Evolutionary conservation across 140 eudicot species (phyloP).

Genomic region (Oenanthe javanica): DNA sequence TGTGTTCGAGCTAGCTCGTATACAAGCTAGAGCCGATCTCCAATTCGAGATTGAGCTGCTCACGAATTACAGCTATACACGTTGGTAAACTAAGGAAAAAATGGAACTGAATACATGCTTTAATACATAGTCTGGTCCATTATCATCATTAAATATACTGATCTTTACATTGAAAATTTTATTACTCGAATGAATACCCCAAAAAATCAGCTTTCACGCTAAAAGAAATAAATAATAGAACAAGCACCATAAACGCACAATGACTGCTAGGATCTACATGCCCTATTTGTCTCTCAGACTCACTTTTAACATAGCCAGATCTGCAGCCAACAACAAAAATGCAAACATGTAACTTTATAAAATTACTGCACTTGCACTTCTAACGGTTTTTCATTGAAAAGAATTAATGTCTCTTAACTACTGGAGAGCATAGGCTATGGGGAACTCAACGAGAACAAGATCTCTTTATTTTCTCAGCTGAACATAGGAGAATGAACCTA

Average conservation of each 20-base stretch:
- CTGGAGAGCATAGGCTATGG: slow-evolving; percentile 12
- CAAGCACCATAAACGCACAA: not conserved
- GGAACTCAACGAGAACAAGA: slow-evolving; percentile 13
- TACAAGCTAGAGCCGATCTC: too few relatives aligned
- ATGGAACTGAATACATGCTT: not conserved
- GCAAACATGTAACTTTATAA: not conserved
- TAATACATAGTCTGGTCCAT: not conserved
- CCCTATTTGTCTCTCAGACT: not conserved
- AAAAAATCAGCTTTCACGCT: not conserved
- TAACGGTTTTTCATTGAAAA: slow-evolving; percentile 11
- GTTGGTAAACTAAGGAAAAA: not conserved
- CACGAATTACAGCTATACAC: too few relatives aligned
- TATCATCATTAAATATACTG: not conserved
- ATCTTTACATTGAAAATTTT: not conserved
- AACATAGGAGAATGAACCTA: slow-evolving; percentile 3
- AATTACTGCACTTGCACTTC: not conserved
- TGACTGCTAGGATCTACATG: not conserved
- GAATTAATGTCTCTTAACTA: not conserved
- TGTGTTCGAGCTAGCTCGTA: too few relatives aligned
- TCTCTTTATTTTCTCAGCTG: slow-evolving; percentile 8
- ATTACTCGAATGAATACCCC: not conserved
- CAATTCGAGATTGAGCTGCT: too few relatives aligned
- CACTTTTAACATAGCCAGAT: not conserved
- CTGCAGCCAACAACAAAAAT: not conserved
- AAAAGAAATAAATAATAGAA: not conserved